Percentiles rank a stretch among this genome's conserved stretches.
These are phyloP conservation scores for Botrytis fragariae DNA, from an alignment of 2,329 filamentous ascomycete species.

Conservation along the genomic window DNA sequence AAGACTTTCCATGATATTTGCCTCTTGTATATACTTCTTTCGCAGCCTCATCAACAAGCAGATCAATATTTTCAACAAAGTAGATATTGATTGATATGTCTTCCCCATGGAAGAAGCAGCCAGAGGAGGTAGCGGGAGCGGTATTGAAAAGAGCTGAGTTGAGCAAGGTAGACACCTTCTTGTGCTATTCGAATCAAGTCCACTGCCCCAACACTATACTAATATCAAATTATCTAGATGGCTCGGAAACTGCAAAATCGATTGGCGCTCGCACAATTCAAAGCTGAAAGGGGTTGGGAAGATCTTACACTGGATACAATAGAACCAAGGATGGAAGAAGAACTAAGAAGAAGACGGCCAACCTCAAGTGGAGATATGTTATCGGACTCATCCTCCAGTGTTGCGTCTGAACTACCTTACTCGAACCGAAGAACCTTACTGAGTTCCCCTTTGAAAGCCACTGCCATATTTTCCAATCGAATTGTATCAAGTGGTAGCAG, in stretches of 20 bases:
- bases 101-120: conserved; percentile 61
- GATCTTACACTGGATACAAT: conserved; percentile 82
- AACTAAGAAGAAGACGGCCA: conserved; percentile 65
- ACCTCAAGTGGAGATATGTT: conserved; percentile 67
- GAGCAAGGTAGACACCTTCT: conserved; percentile 61
- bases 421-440: conserved; percentile 56
- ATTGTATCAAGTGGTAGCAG: conserved; percentile 68
- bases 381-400: conserved; percentile 79
- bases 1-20: conserved; percentile 12
- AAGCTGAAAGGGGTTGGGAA: conserved; percentile 94
- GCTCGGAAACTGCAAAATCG: conserved; percentile 89
- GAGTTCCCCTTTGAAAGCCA: conserved; percentile 82
- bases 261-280: conserved; percentile 93
- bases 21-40: background rate
- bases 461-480: conserved; percentile 76
- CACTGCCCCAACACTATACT: conserved; percentile 21
- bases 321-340: conserved; percentile 78
- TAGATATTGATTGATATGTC: conserved; percentile 45
- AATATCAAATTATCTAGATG: conserved; percentile 61
- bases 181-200: conserved; percentile 16
- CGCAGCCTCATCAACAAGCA: background rate
- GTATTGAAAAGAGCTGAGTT: conserved; percentile 72
- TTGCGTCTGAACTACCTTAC: conserved; percentile 73
- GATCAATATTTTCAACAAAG: background rate
- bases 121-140: conserved; percentile 63